Evolutionary conservation across 2,329 filamentous ascomycete genomes (phyloP).

Genomic region (Apiospora malaysiana): DNA sequence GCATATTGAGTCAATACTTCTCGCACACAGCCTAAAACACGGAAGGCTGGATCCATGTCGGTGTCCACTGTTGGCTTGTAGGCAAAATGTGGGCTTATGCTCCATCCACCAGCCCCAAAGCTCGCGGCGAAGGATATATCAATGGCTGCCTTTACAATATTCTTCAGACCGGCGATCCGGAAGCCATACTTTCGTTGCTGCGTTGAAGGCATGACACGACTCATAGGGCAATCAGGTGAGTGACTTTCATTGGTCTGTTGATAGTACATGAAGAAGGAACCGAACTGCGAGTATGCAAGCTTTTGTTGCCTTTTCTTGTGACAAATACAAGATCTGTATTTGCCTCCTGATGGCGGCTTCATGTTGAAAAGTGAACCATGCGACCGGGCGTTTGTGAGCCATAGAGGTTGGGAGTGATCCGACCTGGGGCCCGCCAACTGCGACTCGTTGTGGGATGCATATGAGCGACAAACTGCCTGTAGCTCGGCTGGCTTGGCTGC

Average conservation of each 20-base stretch:
- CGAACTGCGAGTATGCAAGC: neutral
- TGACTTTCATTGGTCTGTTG: neutral
- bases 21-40: neutral
- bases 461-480: neutral
- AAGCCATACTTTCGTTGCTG: neutral
- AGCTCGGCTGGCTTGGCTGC: neutral
- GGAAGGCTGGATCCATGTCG: neutral
- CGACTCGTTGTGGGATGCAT: too few relatives aligned
- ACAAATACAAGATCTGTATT: neutral
- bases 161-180: neutral
- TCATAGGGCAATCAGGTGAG: neutral
- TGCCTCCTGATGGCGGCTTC: slow-evolving; percentile 9
- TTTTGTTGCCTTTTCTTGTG: neutral
- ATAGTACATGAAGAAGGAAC: neutral
- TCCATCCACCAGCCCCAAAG: slow-evolving; percentile 25
- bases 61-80: slow-evolving; percentile 24
- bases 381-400: neutral
- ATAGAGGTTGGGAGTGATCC: neutral
- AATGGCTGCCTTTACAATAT: slow-evolving; percentile 21
- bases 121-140: slow-evolving; percentile 19
- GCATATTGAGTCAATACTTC: neutral
- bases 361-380: neutral
- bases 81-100: slow-evolving; percentile 23
- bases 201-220: too few relatives aligned
- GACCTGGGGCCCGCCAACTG: neutral